Percentiles rank a stretch among this genome's conserved stretches.
These are phyloP conservation scores for Saururus chinensis DNA, from an alignment of 164 flowering plant genomes.

Conservation along the genomic window DNA sequence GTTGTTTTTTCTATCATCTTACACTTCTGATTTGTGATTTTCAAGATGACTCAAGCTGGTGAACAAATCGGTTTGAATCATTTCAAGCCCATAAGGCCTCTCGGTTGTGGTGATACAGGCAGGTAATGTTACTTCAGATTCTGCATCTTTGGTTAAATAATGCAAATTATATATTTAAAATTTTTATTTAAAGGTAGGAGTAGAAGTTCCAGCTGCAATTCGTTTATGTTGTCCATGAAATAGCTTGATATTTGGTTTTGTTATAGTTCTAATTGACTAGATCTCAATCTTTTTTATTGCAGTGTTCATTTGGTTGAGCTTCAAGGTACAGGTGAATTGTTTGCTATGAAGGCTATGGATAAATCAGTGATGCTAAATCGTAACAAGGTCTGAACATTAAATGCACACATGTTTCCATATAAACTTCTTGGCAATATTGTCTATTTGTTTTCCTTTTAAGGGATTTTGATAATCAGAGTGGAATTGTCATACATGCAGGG, in stretches of 20 bases:
- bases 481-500: too few relatives aligned
- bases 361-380: slow-evolving; percentile 70
- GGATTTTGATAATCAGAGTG: too few relatives aligned
- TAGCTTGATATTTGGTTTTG: neutral
- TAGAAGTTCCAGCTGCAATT: neutral
- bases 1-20: neutral
- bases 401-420: too few relatives aligned
- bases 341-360: slow-evolving; percentile 91
- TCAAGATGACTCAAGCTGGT: slow-evolving; percentile 54
- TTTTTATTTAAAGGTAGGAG: too few relatives aligned
- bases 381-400: slow-evolving; percentile 50
- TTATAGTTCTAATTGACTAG: neutral
- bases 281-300: slow-evolving; percentile 3
- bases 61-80: slow-evolving; percentile 65
- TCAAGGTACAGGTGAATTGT: slow-evolving; percentile 53
- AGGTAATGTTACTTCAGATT: slow-evolving; percentile 30
- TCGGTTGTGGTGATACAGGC: slow-evolving; percentile 98
- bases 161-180: neutral
- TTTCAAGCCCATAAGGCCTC: slow-evolving; percentile 86
- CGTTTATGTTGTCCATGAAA: neutral
- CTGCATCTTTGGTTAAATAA: neutral
- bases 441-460: too few relatives aligned
- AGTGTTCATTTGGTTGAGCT: slow-evolving; percentile 90
- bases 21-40: slow-evolving; percentile 3
- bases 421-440: too few relatives aligned